A percentile compares a stretch with the other conserved stretches of the same genome.
Evolutionary conservation across 2,329 filamentous ascomycete genomes (phyloP).

Genomic region (Fusarium xylarioides): DNA sequence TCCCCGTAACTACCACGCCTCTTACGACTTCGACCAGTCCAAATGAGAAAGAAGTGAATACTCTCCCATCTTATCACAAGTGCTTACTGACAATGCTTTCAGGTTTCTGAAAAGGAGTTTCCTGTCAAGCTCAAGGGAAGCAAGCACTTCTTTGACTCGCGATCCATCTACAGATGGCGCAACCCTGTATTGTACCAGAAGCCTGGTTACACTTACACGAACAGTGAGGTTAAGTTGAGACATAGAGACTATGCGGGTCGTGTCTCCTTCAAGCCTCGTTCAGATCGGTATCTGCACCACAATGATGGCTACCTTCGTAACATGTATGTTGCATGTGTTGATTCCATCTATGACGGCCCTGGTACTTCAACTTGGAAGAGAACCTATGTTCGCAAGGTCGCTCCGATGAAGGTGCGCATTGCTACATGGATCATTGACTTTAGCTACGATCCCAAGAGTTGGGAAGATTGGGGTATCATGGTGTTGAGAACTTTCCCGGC

Average conservation of each 20-base stretch:
- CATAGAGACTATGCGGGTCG: slow-evolving; percentile 40
- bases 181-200: slow-evolving; percentile 39
- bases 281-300: slow-evolving; percentile 41
- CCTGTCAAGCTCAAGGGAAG: slow-evolving; percentile 39
- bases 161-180: slow-evolving; percentile 31
- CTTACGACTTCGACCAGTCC: slow-evolving; percentile 14
- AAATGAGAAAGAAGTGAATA: slow-evolving; percentile 32
- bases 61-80: not conserved
- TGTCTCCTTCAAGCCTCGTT: slow-evolving; percentile 31
- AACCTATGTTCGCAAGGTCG: slow-evolving; percentile 41
- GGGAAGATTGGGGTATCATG: slow-evolving; percentile 41
- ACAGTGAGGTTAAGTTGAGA: slow-evolving; percentile 23
- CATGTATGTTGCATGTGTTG: slow-evolving; percentile 40
- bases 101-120: slow-evolving; percentile 40
- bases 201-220: slow-evolving; percentile 33
- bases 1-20: slow-evolving; percentile 23
- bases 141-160: slow-evolving; percentile 34
- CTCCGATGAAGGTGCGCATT: slow-evolving; percentile 39
- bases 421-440: slow-evolving; percentile 43
- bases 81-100: slow-evolving; percentile 7
- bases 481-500: slow-evolving; percentile 36
- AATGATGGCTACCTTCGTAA: slow-evolving; percentile 41
- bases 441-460: slow-evolving; percentile 40
- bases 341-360: slow-evolving; percentile 38
- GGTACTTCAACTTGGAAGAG: slow-evolving; percentile 43